Evolutionary conservation across 73 alveolate species (phyloP), one percentile per base, ranked within the genome.

Genomic region (Paramecium octaurelia): DNA sequence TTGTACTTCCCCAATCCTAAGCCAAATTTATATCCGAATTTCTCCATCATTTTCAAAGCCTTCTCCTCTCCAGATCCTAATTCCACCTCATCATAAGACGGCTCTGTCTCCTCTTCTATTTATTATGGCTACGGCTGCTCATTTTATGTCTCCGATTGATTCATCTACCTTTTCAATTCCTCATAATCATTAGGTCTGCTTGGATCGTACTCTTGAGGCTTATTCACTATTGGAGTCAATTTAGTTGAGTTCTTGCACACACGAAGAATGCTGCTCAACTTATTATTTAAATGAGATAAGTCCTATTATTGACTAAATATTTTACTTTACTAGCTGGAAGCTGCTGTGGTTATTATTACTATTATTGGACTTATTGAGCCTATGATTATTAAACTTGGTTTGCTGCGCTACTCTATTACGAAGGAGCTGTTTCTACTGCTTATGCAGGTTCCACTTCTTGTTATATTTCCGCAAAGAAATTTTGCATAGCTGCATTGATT

Each of bases 121-220:
- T 31, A 21, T 75, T 21, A 24, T 40, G 38, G 18, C 14, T 29
- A 36, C 18, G 42, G 59, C 16, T 75, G 20, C 4, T 36, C 88
- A 36, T 75, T 34, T 75, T 34, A 75, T 75, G 35, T 40, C 5
- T 75, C 42, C 14, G 34, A 75, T 75, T 75, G 23, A 54, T 4
- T 54, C 69, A 54, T n/a, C 36, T 75, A 75, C 38, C 48, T 75
- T 40, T 75, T 75, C 24, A 75, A 75, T 75, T 75, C 88, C 40
- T 75, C 88, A 75, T 75, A 75, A 36, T 75, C 88, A 75, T 75
- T 75, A 4, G 88, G 88, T 35, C 60, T 75, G 16, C 68, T 36
- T 75, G 88, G 88, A 75, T 75, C 88, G 35, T 75, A 75, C 24
- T 75, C 88, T 75, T 75, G 29, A 36, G 88, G 88, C 48, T 75